phyloP scores from a whole-genome alignment of 768 basidiomycete genomes.

The Auriscalpium vulgare region DNA sequence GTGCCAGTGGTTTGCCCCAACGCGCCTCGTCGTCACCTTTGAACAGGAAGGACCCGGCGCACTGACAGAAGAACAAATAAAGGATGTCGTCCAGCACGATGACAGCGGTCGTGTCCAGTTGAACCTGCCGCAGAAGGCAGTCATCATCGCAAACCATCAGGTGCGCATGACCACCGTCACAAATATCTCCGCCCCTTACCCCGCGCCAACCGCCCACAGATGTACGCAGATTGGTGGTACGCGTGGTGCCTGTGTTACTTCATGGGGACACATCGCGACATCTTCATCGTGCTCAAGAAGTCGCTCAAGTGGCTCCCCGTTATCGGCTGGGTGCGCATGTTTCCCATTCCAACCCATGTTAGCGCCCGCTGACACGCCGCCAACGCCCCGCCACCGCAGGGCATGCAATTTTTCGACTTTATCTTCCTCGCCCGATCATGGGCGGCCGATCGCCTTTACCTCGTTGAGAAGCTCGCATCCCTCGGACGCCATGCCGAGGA shows the following conservation, averaged over 20 bases:
- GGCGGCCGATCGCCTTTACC: constrained; percentile 70
- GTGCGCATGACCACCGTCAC: constrained; percentile 28
- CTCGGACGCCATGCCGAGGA: constrained; percentile 64
- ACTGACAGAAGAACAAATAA: constrained; percentile 53
- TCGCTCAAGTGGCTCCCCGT: constrained; percentile 82
- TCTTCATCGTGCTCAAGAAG: constrained; percentile 91
- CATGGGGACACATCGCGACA: constrained; percentile 53
- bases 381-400: constrained; percentile 31
- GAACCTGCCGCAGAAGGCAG: constrained; percentile 68
- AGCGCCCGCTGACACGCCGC: not conserved
- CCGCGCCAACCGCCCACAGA: constrained; percentile 27
- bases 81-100: constrained; percentile 49
- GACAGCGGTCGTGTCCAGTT: constrained; percentile 50
- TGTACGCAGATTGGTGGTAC: constrained; percentile 81
- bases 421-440: constrained; percentile 90
- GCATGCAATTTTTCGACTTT: constrained; percentile 92
- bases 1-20: constrained; percentile 79
- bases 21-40: constrained; percentile 62
- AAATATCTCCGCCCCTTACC: not conserved
- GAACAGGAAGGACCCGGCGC: constrained; percentile 61
- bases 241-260: constrained; percentile 80
- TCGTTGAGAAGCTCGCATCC: constrained; percentile 57
- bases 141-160: constrained; percentile 92
- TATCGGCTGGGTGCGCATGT: constrained; percentile 68
- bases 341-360: too few species aligned